Evolutionary conservation across 352 stramenopile genomes (phyloP), one percentile per base, ranked within the genome.

Genomic region (Phytopythium montanum): DNA sequence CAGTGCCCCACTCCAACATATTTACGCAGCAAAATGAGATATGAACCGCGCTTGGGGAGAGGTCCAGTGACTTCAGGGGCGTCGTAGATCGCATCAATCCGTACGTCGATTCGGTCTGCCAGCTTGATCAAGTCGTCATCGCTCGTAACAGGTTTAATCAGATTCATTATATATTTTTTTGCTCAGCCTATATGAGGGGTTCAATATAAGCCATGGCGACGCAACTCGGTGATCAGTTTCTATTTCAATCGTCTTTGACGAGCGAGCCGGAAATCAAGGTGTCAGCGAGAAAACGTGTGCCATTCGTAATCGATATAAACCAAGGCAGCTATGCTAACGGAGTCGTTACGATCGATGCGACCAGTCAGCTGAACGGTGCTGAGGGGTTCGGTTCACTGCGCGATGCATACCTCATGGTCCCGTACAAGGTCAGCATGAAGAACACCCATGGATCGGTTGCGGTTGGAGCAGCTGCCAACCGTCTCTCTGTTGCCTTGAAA

Each of bases 401-500:
- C 6, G 62, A 68, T 63, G 42, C 56, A 8, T 68, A 68, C 31
- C 14, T 68, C 9, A 38, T 33, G 7, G 0, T 63, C 12, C 56
- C 56, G n/a, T 68, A 64, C 33, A 41, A 64, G 13, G 48, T 68
- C 3, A 54, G 42, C 14, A 41, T 60, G 16, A 57, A 52, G 21
- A 56, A 72, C 33, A 64, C 31, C 9, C 31, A 34, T 34, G 42
- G 19, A 28, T 10, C 7, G 7, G 7, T 26, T 4, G 42, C 38
- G 19, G 31, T 61, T 33, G 45, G 1, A 29, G 54, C 48, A 56
- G 36, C 44, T 48, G 50, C 58, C 14, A 73, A 66, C 45, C 66
- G 66, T 38, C 58, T 66, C 9, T 73, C 56, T 39, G 36, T 52
- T 10, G 60, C 26, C 36, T 57, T 69, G 19, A 69, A 73, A 31